Evolutionary conservation across 805 yeast genomes (phyloP).

Genomic region (Yamadazyma sp.): DNA sequence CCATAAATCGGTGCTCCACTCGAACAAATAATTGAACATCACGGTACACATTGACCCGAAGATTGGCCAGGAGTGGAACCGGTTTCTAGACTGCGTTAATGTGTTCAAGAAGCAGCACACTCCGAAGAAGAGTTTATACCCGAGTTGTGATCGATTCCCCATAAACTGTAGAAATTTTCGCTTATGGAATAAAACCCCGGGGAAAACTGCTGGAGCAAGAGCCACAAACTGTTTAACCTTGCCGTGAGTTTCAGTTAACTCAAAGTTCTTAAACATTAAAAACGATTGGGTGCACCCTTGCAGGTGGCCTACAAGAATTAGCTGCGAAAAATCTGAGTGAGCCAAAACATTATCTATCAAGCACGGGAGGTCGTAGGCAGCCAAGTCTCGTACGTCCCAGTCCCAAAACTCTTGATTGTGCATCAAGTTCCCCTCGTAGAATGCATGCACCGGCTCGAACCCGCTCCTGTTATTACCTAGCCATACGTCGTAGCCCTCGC

Average conservation of each 20-base stretch:
- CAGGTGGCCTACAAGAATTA: constrained; percentile 78
- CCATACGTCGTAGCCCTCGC: constrained; percentile 82
- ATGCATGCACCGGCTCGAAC: constrained; percentile 63
- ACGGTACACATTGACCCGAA: constrained; percentile 69
- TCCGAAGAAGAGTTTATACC: constrained; percentile 65
- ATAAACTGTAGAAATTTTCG: constrained; percentile 62
- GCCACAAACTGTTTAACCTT: constrained; percentile 71
- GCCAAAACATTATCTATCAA: constrained; percentile 60
- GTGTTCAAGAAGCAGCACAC: constrained; percentile 73
- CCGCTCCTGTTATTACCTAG: constrained; percentile 90
- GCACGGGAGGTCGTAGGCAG: constrained; percentile 71
- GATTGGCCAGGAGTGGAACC: constrained; percentile 36
- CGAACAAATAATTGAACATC: constrained; percentile 84
- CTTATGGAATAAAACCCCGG: constrained; percentile 71
- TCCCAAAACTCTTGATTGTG: constrained; percentile 71
- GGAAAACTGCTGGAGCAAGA: constrained; percentile 88
- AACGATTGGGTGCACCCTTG: constrained; percentile 93
- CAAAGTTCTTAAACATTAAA: constrained; percentile 54
- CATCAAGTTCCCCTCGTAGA: constrained; percentile 33
- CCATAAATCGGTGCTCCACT: constrained; percentile 82
- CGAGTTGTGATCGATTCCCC: constrained; percentile 46
- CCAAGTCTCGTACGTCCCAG: constrained; percentile 90
- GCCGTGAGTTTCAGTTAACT: constrained; percentile 37
- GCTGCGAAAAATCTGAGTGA: constrained; percentile 38
- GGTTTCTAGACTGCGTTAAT: constrained; percentile 58